Base-by-base conservation (phyloP, 169 alveolate species). In the Amoebophrya sp. region DNA sequence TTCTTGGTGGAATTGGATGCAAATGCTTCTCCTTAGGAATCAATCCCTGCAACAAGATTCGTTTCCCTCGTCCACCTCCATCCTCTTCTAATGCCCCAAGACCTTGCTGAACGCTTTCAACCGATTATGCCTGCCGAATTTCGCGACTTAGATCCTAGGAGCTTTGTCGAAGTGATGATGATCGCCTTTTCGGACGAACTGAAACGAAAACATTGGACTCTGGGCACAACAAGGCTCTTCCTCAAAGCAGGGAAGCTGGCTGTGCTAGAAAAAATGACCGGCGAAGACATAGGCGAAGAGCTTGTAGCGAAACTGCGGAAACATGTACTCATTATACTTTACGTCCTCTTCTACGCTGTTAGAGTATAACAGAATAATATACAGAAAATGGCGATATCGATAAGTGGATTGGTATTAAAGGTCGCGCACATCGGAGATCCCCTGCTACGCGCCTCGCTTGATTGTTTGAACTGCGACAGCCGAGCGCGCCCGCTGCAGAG, bases 51-150 rank as follows among this genome's bases (percentile, higher is more conserved):
- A n/a, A n/a, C n/a, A n/a, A n/a, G n/a, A n/a, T n/a, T n/a, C n/a
- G n/a, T n/a, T n/a, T n/a, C n/a, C n/a, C n/a, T n/a, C n/a, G n/a
- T n/a, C n/a, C n/a, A n/a, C n/a, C n/a, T n/a, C n/a, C n/a, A n/a
- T n/a, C n/a, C n/a, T n/a, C n/a, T n/a, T n/a, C n/a, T n/a, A n/a
- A n/a, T n/a, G n/a, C 65, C 18, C 65, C 18, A 6, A 47, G 6
- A 40, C 65, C 78, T 93, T 29, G 92, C 92, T 34, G 90, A 89
- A 34, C 94, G 93, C 14, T 90, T 92, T 83, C 40, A 91, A 39
- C 53, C 26, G 41, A 53, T 92, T 18, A 90, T 93, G 76, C 95
- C 95, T 29, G 36, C 2, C 33, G 83, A 6, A 29, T 65, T 65
- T 26, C 83, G 83, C 39, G 2, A 65, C 33, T 36, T 65, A 10